These are phyloP conservation scores for Spathaspora arborariae DNA, from an alignment of 805 yeast genomes.

Conservation along the genomic window DNA sequence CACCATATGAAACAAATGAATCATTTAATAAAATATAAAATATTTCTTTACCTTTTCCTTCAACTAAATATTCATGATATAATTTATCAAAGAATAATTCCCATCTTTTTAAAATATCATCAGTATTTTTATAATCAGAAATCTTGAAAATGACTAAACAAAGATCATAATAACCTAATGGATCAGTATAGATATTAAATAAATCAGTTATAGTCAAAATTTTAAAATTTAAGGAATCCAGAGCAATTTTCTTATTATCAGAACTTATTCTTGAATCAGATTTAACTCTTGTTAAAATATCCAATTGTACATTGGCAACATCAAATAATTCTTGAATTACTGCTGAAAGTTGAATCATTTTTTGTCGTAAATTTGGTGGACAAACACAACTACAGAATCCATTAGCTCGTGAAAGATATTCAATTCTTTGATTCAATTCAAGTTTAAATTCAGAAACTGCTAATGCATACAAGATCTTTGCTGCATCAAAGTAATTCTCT, in stretches of 20 bases:
- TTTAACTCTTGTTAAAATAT: slow-evolving; percentile 47
- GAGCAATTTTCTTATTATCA: slow-evolving; percentile 48
- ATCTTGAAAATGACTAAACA: slow-evolving; percentile 75
- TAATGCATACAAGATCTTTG: slow-evolving; percentile 64
- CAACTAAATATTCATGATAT: slow-evolving; percentile 27
- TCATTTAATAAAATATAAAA: slow-evolving; percentile 35
- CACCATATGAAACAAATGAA: slow-evolving; percentile 51
- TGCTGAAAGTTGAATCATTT: slow-evolving; percentile 65
- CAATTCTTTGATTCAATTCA: slow-evolving; percentile 70
- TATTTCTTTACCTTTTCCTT: slow-evolving; percentile 23
- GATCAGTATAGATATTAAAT: slow-evolving; percentile 83
- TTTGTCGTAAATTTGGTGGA: slow-evolving; percentile 72
- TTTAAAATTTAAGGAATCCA: slow-evolving; percentile 54
- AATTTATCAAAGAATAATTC: slow-evolving; percentile 58
- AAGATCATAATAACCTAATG: slow-evolving; percentile 80
- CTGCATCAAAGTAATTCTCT: slow-evolving; percentile 78
- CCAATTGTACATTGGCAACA: slow-evolving; percentile 82
- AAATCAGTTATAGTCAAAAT: slow-evolving; percentile 72
- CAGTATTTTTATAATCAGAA: slow-evolving; percentile 81
- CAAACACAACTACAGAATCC: slow-evolving; percentile 87
- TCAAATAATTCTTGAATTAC: slow-evolving; percentile 77
- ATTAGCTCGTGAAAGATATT: slow-evolving; percentile 84
- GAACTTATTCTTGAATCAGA: slow-evolving; percentile 48
- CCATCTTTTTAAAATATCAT: slow-evolving; percentile 82
- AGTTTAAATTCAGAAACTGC: slow-evolving; percentile 73